These are phyloP conservation scores for Fusarium anthophilum DNA, from an alignment of 2,329 filamentous ascomycete species.

Conservation along the genomic window DNA sequence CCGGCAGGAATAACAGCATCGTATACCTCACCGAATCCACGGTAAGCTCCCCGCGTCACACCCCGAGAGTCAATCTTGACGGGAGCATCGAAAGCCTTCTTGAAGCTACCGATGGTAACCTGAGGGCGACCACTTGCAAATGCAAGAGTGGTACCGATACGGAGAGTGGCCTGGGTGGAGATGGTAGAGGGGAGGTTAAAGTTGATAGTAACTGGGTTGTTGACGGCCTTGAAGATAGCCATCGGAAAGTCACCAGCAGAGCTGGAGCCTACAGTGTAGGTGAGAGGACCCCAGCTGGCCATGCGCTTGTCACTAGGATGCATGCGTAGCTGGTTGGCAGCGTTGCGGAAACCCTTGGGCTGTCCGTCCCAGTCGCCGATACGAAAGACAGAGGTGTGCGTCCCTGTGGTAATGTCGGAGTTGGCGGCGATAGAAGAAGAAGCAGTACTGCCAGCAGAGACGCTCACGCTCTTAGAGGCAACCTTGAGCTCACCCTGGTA, in stretches of 20 bases:
- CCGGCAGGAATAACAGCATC: conserved; percentile 68
- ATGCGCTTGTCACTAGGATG: conserved; percentile 74
- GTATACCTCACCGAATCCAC: conserved; percentile 72
- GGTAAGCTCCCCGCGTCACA: conserved; percentile 72
- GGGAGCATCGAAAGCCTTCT: conserved; percentile 59
- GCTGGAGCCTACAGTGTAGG: conserved; percentile 69
- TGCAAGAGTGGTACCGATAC: conserved; percentile 71
- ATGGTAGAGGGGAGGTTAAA: conserved; percentile 64
- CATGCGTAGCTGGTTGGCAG: conserved; percentile 73
- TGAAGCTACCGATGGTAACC: conserved; percentile 65
- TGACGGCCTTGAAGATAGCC: conserved; percentile 70
- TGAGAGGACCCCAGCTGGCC: conserved; percentile 67
- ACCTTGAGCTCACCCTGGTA: conserved; percentile 69
- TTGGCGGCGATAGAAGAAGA: conserved; percentile 61
- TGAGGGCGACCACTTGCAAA: conserved; percentile 68
- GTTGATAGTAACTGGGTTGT: conserved; percentile 68
- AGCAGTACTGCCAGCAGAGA: conserved; percentile 59
- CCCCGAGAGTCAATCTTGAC: conserved; percentile 72
- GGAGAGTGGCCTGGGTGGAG: conserved; percentile 63
- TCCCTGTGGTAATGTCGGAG: conserved; percentile 54
- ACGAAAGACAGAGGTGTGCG: conserved; percentile 66
- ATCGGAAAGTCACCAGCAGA: conserved; percentile 67
- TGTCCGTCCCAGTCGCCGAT: conserved; percentile 74
- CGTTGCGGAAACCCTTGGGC: conserved; percentile 72
- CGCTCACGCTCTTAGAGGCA: conserved; percentile 58